These are phyloP conservation scores for Beta lomatogona DNA, from an alignment of 179 eudicot genomes.

Conservation along the genomic window DNA sequence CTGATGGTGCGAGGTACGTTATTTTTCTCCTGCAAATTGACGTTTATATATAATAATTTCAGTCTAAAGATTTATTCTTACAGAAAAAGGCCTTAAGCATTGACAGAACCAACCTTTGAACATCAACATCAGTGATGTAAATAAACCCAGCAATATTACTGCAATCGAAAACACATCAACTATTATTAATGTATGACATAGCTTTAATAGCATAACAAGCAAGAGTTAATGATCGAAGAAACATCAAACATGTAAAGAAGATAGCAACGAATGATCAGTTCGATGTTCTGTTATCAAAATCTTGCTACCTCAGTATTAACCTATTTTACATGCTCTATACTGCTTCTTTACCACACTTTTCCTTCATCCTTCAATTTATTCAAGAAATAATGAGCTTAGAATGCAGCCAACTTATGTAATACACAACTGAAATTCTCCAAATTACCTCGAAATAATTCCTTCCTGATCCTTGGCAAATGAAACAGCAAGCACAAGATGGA, in stretches of 20 bases:
- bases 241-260: background rate
- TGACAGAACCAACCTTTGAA: conserved; percentile 57
- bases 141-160: conserved; percentile 96
- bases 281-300: background rate
- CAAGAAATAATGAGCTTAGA: background rate
- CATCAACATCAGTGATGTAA: conserved; percentile 74
- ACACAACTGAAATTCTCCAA: background rate
- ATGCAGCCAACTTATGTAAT: background rate
- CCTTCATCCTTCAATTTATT: background rate
- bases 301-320: background rate
- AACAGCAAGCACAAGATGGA: conserved; percentile 81
- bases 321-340: background rate
- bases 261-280: background rate
- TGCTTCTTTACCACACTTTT: background rate
- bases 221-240: background rate
- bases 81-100: background rate
- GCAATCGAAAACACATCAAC: conserved; percentile 25
- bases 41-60: background rate
- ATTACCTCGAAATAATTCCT: conserved; percentile 77
- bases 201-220: background rate
- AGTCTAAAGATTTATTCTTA: background rate
- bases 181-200: background rate
- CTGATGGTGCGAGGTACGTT: conserved; percentile 89
- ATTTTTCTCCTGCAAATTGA: conserved; percentile 64
- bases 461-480: conserved; percentile 93